Conservation (phyloP, 2,329 filamentous ascomycete genomes). For the Fusarium nematophilum region DNA sequence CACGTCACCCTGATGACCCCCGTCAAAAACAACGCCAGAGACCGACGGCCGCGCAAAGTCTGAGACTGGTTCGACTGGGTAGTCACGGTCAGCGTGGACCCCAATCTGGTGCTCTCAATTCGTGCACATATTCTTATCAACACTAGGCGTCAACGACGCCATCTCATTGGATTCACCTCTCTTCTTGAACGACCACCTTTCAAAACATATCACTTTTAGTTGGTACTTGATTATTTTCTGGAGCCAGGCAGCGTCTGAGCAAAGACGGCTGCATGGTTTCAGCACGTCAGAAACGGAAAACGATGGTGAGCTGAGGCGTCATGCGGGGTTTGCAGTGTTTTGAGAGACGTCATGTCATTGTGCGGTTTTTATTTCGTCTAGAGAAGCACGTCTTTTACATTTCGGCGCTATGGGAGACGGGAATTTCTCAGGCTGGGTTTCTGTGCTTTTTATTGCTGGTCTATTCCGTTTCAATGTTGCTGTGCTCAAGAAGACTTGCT, state of each 20-base stretch:
- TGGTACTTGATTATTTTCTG: conserved; percentile 30
- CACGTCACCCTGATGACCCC: conserved; percentile 67
- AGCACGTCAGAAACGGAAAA: conserved; percentile 32
- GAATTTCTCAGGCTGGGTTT: conserved; percentile 20
- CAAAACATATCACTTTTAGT: conserved; percentile 47
- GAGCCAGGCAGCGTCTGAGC: conserved; percentile 27
- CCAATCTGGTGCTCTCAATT: background rate
- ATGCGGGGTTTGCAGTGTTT: conserved; percentile 21
- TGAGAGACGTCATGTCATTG: conserved; percentile 18
- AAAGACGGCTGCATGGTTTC: conserved; percentile 36
- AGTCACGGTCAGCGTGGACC: background rate
- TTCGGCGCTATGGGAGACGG: conserved; percentile 36
- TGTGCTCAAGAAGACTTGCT: conserved; percentile 20
- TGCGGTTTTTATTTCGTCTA: conserved; percentile 34
- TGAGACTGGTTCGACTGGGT: conserved; percentile 28
- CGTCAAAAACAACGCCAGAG: conserved; percentile 55
- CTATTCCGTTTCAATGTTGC: conserved; percentile 9
- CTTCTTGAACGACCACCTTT: conserved; percentile 43
- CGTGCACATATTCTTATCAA: conserved; percentile 19
- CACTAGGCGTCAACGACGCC: conserved; percentile 21
- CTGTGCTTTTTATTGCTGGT: conserved; percentile 8
- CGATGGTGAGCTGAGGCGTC: conserved; percentile 26
- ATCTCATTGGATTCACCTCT: conserved; percentile 41
- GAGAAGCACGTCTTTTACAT: conserved; percentile 34
- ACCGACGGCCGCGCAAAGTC: conserved; percentile 46